These are phyloP conservation scores for Mycena vitilis DNA, from an alignment of 768 basidiomycete genomes.

Conservation along the genomic window DNA sequence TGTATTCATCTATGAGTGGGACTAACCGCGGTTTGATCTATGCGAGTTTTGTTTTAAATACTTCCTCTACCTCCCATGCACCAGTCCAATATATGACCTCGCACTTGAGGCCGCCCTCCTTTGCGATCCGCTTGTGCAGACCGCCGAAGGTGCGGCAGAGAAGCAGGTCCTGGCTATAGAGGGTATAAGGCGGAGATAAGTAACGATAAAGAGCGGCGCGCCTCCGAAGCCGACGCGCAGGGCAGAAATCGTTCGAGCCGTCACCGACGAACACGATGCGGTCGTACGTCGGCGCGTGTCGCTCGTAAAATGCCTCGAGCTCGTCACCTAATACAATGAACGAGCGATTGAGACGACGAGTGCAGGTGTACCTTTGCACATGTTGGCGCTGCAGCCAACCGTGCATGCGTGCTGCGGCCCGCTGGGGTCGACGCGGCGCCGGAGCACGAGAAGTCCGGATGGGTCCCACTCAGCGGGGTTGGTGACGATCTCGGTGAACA, in stretches of 20 bases:
- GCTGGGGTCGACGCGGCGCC: conserved; percentile 78
- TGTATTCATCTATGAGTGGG: conserved; percentile 27
- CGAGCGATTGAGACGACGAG: conserved; percentile 4
- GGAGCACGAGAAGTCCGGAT: conserved; percentile 78
- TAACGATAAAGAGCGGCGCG: conserved; percentile 45
- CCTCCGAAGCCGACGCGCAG: conserved; percentile 83
- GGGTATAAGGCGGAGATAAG: background rate
- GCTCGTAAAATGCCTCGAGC: conserved; percentile 80
- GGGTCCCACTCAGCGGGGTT: conserved; percentile 90
- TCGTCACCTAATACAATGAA: conserved; percentile 77
- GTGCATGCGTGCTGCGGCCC: conserved; percentile 86
- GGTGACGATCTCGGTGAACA: conserved; percentile 89
- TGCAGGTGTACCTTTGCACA: conserved; percentile 87
- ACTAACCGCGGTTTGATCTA: conserved; percentile 4
- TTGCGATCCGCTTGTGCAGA: conserved; percentile 80
- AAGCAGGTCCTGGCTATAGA: conserved; percentile 81
- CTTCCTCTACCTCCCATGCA: conserved; percentile 97
- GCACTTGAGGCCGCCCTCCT: conserved; percentile 83
- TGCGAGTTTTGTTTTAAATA: conserved; percentile 59
- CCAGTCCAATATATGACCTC: conserved; percentile 88
- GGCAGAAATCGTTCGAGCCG: conserved; percentile 96
- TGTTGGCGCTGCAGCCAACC: conserved; percentile 93
- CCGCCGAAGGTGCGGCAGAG: conserved; percentile 85
- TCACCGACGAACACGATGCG: conserved; percentile 93
- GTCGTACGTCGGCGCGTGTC: conserved; percentile 72